These are phyloP conservation scores for Ophiostoma ips DNA, from an alignment of 2,329 filamentous ascomycete genomes.

Conservation along the genomic window DNA sequence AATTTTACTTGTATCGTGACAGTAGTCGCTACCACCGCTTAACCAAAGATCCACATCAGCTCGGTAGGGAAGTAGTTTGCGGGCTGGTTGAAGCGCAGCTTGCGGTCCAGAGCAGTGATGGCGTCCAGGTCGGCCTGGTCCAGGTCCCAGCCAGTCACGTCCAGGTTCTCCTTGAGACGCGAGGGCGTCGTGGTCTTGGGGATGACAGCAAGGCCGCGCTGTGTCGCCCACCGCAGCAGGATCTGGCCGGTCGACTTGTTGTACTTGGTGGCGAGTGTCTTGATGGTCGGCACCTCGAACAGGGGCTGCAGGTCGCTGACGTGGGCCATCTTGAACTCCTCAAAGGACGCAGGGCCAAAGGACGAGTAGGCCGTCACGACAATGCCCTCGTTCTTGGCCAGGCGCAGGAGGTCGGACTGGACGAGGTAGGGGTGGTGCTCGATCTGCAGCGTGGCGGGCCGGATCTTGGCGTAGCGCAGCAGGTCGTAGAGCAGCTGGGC, in stretches of 20 bases:
- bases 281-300: constrained; percentile 54
- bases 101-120: constrained; percentile 39
- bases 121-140: constrained; percentile 38
- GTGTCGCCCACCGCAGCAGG: constrained; percentile 75
- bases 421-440: constrained; percentile 80
- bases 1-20: neutral
- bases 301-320: constrained; percentile 46
- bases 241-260: constrained; percentile 66
- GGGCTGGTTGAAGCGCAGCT: constrained; percentile 49
- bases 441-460: constrained; percentile 67
- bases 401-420: constrained; percentile 55
- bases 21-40: constrained; percentile 15
- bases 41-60: constrained; percentile 44
- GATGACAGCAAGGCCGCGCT: constrained; percentile 68
- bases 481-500: constrained; percentile 64
- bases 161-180: constrained; percentile 40
- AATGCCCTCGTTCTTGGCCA: constrained; percentile 57
- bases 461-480: constrained; percentile 61
- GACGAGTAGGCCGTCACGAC: constrained; percentile 71
- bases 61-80: constrained; percentile 37
- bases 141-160: constrained; percentile 41
- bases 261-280: constrained; percentile 52
- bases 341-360: constrained; percentile 66
- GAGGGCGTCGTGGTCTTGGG: constrained; percentile 46
- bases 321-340: constrained; percentile 60